These are phyloP conservation scores for Purpureocillium takamizusanense DNA, from an alignment of 2,329 filamentous ascomycete species.

Conservation along the genomic window DNA sequence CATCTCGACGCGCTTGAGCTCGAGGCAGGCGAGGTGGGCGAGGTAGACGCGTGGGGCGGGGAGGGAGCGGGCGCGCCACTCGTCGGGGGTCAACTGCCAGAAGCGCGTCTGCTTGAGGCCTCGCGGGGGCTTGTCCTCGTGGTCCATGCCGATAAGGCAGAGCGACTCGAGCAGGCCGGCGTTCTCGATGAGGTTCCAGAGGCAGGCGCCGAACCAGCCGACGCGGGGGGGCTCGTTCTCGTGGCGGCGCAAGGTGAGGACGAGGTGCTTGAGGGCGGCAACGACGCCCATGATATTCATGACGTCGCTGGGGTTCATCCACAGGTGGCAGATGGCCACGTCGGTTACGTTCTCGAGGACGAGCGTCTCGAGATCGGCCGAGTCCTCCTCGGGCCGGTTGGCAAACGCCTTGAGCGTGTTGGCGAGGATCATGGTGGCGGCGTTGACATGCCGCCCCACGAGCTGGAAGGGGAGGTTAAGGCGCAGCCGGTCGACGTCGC, in stretches of 20 bases:
- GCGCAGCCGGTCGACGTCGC: constrained; percentile 35
- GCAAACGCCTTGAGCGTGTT: constrained; percentile 41
- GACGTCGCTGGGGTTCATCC: constrained; percentile 42
- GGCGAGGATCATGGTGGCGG: constrained; percentile 41
- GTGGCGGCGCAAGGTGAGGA: constrained; percentile 36
- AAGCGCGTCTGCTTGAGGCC: constrained; percentile 27
- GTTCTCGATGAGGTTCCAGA: constrained; percentile 41
- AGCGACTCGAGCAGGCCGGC: constrained; percentile 34
- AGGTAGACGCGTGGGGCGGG: constrained; percentile 26
- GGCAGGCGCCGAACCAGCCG: constrained; percentile 30
- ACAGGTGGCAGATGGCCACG: constrained; percentile 36
- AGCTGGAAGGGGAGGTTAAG: constrained; percentile 43
- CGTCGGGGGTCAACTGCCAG: constrained; percentile 23
- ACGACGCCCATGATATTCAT: constrained; percentile 36
- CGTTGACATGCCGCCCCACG: constrained; percentile 33
- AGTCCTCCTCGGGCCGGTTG: constrained; percentile 33
- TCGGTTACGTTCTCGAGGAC: constrained; percentile 43
- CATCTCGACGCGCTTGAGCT: constrained; percentile 33
- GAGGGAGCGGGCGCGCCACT: constrained; percentile 30
- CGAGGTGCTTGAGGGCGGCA: constrained; percentile 31
- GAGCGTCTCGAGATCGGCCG: constrained; percentile 31
- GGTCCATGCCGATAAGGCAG: constrained; percentile 36
- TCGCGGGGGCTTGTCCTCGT: constrained; percentile 26
- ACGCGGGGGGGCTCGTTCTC: constrained; percentile 24
- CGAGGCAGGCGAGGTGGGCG: constrained; percentile 30